Evolutionary conservation across 352 stramenopile species (phyloP).

Genomic region (Globisporangium takayamanum): DNA sequence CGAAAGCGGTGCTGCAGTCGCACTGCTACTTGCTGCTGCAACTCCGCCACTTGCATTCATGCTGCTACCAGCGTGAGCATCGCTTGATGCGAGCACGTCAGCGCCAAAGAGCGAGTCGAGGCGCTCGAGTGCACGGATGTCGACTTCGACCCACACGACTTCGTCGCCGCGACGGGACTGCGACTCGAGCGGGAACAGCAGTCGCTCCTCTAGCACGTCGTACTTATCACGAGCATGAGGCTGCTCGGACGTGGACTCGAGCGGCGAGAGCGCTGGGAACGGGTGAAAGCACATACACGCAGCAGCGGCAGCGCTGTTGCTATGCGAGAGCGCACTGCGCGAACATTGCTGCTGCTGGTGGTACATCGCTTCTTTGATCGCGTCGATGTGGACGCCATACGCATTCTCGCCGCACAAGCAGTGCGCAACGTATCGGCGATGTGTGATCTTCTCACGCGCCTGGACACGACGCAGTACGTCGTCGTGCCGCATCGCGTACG

Average conservation of each 20-base stretch:
- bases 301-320: neutral
- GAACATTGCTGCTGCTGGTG: slow-evolving; percentile 18
- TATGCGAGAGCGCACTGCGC: slow-evolving; percentile 4
- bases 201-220: slow-evolving; percentile 24
- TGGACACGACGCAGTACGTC: neutral
- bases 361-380: slow-evolving; percentile 13
- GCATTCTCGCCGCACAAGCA: slow-evolving; percentile 45
- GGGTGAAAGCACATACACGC: slow-evolving; percentile 28
- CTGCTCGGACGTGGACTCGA: neutral
- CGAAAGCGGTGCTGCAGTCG: neutral
- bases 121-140: slow-evolving; percentile 20
- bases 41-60: neutral
- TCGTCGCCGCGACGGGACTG: slow-evolving; percentile 14
- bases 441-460: slow-evolving; percentile 12
- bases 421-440: slow-evolving; percentile 17
- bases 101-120: slow-evolving; percentile 26
- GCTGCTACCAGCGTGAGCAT: neutral
- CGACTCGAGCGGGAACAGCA: slow-evolving; percentile 31
- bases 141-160: slow-evolving; percentile 31
- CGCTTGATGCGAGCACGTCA: neutral
- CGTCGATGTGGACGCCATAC: slow-evolving; percentile 15
- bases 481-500: slow-evolving; percentile 11
- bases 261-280: slow-evolving; percentile 13
- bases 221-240: neutral
- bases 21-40: neutral